phyloP scores from a whole-genome alignment of 257 asterid species.

The Rhazya stricta region DNA sequence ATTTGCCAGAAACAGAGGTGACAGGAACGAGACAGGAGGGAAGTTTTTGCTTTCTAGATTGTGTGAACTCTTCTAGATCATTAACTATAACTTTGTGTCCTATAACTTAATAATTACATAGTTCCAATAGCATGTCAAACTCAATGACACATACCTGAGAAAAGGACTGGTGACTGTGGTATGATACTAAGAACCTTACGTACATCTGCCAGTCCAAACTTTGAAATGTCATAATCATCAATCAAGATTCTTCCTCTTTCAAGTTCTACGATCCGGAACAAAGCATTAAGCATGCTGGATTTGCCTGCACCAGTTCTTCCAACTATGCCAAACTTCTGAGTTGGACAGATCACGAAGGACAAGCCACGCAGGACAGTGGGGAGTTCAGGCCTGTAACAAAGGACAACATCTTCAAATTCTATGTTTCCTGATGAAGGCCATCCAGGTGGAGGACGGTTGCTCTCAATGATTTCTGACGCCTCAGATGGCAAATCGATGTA shows the following conservation, averaged over 20 bases:
- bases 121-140: background rate
- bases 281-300: constrained; percentile 87
- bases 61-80: background rate
- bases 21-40: background rate
- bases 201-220: constrained; percentile 72
- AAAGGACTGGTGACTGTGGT: constrained; percentile 89
- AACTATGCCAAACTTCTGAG: constrained; percentile 81
- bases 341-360: constrained; percentile 61
- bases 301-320: constrained; percentile 97
- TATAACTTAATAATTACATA: no score
- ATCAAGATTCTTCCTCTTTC: constrained; percentile 67
- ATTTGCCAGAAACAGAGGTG: background rate
- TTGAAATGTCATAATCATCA: constrained; percentile 67
- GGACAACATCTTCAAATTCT: constrained; percentile 59
- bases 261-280: constrained; percentile 76
- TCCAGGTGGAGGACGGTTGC: constrained; percentile 76
- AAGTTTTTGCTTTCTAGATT: background rate
- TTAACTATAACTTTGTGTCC: background rate
- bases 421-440: constrained; percentile 84
- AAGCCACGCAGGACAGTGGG: constrained; percentile 83
- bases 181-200: constrained; percentile 87
- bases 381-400: constrained; percentile 81
- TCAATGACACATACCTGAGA: constrained; percentile 54
- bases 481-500: constrained; percentile 77
- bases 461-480: constrained; percentile 54